A percentile compares a stretch with the other conserved stretches of the same genome.
These are phyloP conservation scores for Capronia epimyces DNA, from an alignment of 2,329 filamentous ascomycete genomes.

Conservation along the genomic window DNA sequence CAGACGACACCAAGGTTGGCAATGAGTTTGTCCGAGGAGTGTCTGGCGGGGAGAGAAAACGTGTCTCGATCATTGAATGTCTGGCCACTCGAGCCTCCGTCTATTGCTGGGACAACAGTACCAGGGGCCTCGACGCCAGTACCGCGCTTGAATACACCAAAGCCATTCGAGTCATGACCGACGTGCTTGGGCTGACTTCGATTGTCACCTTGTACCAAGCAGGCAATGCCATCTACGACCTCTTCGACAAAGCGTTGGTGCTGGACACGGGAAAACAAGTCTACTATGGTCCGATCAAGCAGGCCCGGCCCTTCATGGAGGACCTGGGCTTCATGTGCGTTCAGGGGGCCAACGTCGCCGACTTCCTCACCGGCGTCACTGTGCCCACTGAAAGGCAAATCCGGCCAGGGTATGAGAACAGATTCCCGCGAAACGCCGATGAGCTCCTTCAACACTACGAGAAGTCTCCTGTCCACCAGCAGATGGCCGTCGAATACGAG, in stretches of 20 bases:
- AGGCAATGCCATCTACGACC: conserved; percentile 62
- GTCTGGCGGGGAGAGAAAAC: conserved; percentile 63
- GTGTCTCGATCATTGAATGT: conserved; percentile 63
- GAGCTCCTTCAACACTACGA: conserved; percentile 49
- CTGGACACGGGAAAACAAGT: conserved; percentile 62
- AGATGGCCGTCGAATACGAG: conserved; percentile 53
- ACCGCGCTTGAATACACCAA: conserved; percentile 59
- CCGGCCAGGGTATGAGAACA: conserved; percentile 39
- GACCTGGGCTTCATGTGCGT: conserved; percentile 58
- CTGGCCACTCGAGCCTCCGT: conserved; percentile 55
- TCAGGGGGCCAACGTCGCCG: conserved; percentile 58
- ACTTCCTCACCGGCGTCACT: conserved; percentile 62
- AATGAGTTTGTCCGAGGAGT: conserved; percentile 63
- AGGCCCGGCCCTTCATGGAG: conserved; percentile 62
- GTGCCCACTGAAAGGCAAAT: conserved; percentile 49
- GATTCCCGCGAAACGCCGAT: conserved; percentile 42
- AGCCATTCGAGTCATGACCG: conserved; percentile 59
- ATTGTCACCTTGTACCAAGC: conserved; percentile 66
- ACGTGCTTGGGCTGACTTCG: conserved; percentile 54
- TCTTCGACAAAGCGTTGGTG: conserved; percentile 66
- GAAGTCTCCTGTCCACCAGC: conserved; percentile 45
- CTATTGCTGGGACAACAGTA: conserved; percentile 64
- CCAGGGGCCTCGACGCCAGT: conserved; percentile 60
- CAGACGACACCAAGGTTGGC: conserved; percentile 60
- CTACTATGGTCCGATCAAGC: conserved; percentile 56